These are phyloP conservation scores for Syzygium malaccense DNA, from an alignment of 441 rosid species.

Conservation along the genomic window DNA sequence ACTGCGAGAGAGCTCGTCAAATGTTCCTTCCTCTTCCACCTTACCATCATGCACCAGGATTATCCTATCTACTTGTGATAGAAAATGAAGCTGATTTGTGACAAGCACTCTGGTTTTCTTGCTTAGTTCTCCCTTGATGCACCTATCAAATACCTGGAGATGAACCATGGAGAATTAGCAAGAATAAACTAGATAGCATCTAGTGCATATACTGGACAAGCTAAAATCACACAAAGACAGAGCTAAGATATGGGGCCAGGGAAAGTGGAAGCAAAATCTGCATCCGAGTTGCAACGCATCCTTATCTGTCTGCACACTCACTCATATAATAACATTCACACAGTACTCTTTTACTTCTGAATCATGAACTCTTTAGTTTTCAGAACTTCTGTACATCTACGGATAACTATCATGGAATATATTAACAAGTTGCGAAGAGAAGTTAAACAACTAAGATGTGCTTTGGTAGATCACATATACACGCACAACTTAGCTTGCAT, in stretches of 20 bases:
- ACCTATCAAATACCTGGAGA: slow-evolving; percentile 82
- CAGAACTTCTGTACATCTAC: background rate
- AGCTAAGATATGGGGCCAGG: background rate
- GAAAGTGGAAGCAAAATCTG: background rate
- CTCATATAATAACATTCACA: background rate
- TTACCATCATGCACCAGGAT: slow-evolving; percentile 77
- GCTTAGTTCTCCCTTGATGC: slow-evolving; percentile 72
- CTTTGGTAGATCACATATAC: background rate
- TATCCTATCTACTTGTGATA: slow-evolving; percentile 87
- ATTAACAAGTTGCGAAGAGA: background rate
- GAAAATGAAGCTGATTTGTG: slow-evolving; percentile 94
- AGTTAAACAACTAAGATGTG: background rate
- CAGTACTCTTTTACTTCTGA: background rate
- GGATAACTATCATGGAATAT: background rate
- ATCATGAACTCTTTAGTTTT: background rate
- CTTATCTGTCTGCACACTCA: background rate
- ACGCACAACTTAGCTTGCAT: background rate
- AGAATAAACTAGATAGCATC: background rate
- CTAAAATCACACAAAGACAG: background rate
- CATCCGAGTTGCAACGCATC: background rate
- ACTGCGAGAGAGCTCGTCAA: slow-evolving; percentile 65
- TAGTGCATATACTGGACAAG: background rate
- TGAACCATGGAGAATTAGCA: background rate
- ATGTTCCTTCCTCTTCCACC: slow-evolving; percentile 90
- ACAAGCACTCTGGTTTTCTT: slow-evolving; percentile 94